These are phyloP conservation scores for Phytophthora brassicae DNA, from an alignment of 352 stramenopile species.

Conservation along the genomic window DNA sequence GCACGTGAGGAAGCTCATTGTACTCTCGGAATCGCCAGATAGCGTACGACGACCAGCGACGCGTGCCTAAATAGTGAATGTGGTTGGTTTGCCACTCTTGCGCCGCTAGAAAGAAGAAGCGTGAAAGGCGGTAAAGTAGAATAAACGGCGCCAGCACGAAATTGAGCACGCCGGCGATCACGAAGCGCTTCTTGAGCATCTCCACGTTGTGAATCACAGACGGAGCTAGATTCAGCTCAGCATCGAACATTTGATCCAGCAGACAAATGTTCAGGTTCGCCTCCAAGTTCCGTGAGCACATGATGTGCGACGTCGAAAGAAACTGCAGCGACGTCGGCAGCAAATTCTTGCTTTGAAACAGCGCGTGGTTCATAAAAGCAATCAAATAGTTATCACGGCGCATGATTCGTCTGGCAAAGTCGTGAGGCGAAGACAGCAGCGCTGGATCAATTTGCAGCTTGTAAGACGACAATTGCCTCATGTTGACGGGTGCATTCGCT, in stretches of 20 bases:
- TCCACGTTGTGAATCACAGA: slow-evolving; percentile 91
- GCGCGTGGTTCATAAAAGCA: slow-evolving; percentile 94
- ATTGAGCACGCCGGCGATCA: slow-evolving; percentile 94
- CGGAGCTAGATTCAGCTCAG: slow-evolving; percentile 73
- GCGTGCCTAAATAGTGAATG: slow-evolving; percentile 94
- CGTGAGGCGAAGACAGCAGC: slow-evolving; percentile 76
- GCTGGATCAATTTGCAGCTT: slow-evolving; percentile 80
- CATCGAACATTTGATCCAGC: slow-evolving; percentile 97
- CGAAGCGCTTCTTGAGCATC: slow-evolving; percentile 92
- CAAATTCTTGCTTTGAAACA: slow-evolving; percentile 90
- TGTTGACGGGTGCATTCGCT: slow-evolving; percentile 76
- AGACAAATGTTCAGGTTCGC: slow-evolving; percentile 96
- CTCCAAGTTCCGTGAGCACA: slow-evolving; percentile 92
- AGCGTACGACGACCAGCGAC: slow-evolving; percentile 91
- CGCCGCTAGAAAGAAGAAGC: slow-evolving; percentile 96
- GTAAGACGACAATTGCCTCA: slow-evolving; percentile 85
- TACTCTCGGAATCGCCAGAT: slow-evolving; percentile 96
- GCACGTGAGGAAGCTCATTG: slow-evolving; percentile 97
- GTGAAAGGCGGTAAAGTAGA: slow-evolving; percentile 95
- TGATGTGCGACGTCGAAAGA: slow-evolving; percentile 71
- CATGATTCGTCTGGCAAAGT: slow-evolving; percentile 97
- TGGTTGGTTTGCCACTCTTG: slow-evolving; percentile 94
- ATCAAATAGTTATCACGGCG: slow-evolving; percentile 99
- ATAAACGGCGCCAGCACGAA: slow-evolving; percentile 96
- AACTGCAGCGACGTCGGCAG: slow-evolving; percentile 77